Evolutionary conservation across 2,329 filamentous ascomycete genomes (phyloP).

Genomic region (Epichloe uncinata): DNA sequence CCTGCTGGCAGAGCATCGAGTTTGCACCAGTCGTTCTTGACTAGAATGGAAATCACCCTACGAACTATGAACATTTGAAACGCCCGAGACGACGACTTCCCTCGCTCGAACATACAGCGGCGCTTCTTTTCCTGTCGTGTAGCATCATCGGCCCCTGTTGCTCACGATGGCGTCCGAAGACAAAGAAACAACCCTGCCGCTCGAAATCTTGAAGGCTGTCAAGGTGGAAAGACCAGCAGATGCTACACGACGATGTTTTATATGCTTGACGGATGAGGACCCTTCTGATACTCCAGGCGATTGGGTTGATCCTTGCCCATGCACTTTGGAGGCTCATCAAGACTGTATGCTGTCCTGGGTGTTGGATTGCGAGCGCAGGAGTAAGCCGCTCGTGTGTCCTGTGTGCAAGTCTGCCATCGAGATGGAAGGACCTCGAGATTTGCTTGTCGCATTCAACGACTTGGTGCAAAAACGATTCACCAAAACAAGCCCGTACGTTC

Average conservation of each 20-base stretch:
- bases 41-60: neutral
- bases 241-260: conserved; percentile 40
- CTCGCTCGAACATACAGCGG: neutral
- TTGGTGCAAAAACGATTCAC: conserved; percentile 41
- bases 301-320: conserved; percentile 89
- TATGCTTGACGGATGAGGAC: conserved; percentile 46
- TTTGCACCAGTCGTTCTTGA: neutral
- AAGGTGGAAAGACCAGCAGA: conserved; percentile 11
- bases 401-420: conserved; percentile 77
- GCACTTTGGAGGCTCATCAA: conserved; percentile 83
- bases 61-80: conserved; percentile 1
- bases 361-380: conserved; percentile 62
- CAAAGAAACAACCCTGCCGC: conserved; percentile 3
- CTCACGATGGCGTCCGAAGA: conserved; percentile 2
- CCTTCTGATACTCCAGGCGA: conserved; percentile 31
- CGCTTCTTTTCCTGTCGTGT: neutral
- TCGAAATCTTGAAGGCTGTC: conserved; percentile 9
- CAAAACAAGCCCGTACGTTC: conserved; percentile 45
- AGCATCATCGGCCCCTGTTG: neutral
- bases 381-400: conserved; percentile 64
- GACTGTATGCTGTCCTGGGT: conserved; percentile 85
- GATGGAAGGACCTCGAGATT: conserved; percentile 61
- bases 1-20: neutral
- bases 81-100: neutral
- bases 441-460: conserved; percentile 54